phyloP scores from a whole-genome alignment of 176 grass and related monocot genomes.

The Oropetium thomaeum region DNA sequence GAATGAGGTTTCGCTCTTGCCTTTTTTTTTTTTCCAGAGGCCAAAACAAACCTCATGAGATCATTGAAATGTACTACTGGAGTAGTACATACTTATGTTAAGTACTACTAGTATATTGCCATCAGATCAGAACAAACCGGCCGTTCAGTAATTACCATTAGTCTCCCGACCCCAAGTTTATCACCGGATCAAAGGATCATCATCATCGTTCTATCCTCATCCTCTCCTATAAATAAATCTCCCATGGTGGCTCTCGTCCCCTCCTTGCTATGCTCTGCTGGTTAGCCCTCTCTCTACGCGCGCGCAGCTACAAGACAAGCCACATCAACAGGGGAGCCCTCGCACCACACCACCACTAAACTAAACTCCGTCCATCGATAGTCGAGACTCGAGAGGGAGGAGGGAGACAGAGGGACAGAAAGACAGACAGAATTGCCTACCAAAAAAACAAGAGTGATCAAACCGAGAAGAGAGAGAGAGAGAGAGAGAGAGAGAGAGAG shows the following conservation, averaged over 20 bases:
- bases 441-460: slow-evolving; percentile 38
- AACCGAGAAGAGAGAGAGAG: slow-evolving; percentile 18
- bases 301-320: slow-evolving; percentile 36
- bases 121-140: neutral
- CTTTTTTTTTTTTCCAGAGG: neutral
- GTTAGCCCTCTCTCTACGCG: neutral
- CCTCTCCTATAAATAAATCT: slow-evolving; percentile 33
- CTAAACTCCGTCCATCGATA: neutral
- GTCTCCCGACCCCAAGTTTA: neutral
- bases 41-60: neutral
- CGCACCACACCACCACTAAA: slow-evolving; percentile 24
- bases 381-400: neutral
- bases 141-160: neutral
- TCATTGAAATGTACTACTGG: neutral
- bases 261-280: neutral
- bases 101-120: neutral
- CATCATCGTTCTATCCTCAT: neutral
- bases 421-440: slow-evolving; percentile 42
- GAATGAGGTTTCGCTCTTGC: neutral
- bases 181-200: too few relatives aligned
- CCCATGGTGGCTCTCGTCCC: neutral
- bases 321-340: slow-evolving; percentile 24
- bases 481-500: neutral
- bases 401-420: neutral
- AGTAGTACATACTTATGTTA: neutral